phyloP scores from a whole-genome alignment of 352 stramenopile species.

The Halophytophthora batemanensis region DNA sequence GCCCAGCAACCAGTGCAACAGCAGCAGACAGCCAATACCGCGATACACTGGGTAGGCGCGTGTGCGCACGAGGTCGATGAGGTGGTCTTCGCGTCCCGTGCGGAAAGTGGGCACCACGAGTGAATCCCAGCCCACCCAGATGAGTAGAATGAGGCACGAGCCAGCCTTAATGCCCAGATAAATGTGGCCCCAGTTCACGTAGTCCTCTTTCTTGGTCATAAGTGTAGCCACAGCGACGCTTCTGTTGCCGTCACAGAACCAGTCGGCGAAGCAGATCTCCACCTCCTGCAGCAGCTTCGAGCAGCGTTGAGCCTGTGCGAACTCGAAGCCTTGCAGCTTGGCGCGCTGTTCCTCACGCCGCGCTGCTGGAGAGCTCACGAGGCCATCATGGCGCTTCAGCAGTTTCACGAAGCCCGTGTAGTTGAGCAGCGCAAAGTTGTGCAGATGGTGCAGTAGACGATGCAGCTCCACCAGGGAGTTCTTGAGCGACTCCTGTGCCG shows the following conservation, averaged over 20 bases:
- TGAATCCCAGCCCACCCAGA: constrained; percentile 96
- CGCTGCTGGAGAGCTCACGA: constrained; percentile 31
- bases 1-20: constrained; percentile 96
- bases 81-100: constrained; percentile 57
- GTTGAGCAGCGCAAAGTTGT: constrained; percentile 98
- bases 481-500: constrained; percentile 89
- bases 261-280: constrained; percentile 67
- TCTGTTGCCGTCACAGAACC: constrained; percentile 73
- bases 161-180: constrained; percentile 86
- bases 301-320: constrained; percentile 54
- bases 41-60: constrained; percentile 94
- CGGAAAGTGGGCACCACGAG: constrained; percentile 79
- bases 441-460: constrained; percentile 90
- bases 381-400: constrained; percentile 94
- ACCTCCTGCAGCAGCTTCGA: constrained; percentile 48
- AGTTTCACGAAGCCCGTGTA: constrained; percentile 99
- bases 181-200: constrained; percentile 77
- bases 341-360: constrained; percentile 40
- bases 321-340: constrained; percentile 54
- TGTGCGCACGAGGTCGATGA: constrained; percentile 76
- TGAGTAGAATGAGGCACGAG: constrained; percentile 69
- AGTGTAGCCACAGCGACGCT: constrained; percentile 74
- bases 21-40: constrained; percentile 91
- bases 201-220: constrained; percentile 74
- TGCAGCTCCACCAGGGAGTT: constrained; percentile 93